Percentiles rank a stretch among this genome's conserved stretches.
Evolutionary conservation across 768 basidiomycete species (phyloP).

Genomic region (Naganishia antarctica): DNA sequence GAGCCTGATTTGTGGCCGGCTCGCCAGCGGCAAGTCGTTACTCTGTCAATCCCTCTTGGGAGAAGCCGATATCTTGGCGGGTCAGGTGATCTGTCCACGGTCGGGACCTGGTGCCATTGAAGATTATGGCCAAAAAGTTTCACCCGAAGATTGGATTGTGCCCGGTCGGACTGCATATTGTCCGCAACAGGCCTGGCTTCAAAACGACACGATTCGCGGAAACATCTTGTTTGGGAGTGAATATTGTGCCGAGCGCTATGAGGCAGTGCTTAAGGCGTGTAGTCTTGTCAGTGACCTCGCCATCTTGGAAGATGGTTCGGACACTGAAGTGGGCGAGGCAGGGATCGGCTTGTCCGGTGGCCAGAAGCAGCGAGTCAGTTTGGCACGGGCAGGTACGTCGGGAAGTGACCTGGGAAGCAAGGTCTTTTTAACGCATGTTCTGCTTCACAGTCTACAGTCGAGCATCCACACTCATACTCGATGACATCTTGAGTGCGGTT

Average conservation of each 20-base stretch:
- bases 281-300: constrained; percentile 68
- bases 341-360: constrained; percentile 53
- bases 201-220: constrained; percentile 77
- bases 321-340: constrained; percentile 53
- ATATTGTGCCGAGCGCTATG: constrained; percentile 66
- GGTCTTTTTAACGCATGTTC: neutral
- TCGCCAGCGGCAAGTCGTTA: constrained; percentile 77
- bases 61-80: constrained; percentile 76
- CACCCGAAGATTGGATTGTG: constrained; percentile 69
- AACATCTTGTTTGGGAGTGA: constrained; percentile 80
- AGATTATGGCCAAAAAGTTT: constrained; percentile 53
- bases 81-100: constrained; percentile 74
- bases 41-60: constrained; percentile 78
- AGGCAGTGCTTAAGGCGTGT: constrained; percentile 73
- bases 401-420: neutral
- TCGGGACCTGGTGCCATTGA: constrained; percentile 77
- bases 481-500: constrained; percentile 63
- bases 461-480: constrained; percentile 72
- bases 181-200: constrained; percentile 62
- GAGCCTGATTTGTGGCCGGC: constrained; percentile 78
- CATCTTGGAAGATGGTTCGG: constrained; percentile 63
- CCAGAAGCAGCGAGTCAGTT: constrained; percentile 53
- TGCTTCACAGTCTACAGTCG: constrained; percentile 60
- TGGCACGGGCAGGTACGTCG: constrained; percentile 35
- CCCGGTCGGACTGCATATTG: constrained; percentile 78